Evolutionary conservation across 108 stramenopile species (phyloP).

Genomic region (Aurantiochytrium sp.): DNA sequence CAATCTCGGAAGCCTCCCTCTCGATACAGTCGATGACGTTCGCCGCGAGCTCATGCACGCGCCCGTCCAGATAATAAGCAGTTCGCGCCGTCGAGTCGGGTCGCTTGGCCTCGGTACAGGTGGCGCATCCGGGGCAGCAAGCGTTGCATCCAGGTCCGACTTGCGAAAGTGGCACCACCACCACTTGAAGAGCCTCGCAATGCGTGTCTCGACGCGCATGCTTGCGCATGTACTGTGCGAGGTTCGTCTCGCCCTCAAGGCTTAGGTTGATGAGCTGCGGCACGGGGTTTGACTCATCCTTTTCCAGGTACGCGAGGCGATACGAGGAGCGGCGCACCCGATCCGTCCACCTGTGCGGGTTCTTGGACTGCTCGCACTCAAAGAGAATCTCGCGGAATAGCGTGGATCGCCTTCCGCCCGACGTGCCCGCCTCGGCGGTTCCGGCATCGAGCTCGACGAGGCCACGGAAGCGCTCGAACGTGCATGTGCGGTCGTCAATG

Average conservation of each 20-base stretch:
- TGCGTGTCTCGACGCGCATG: not conserved
- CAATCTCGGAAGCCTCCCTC: not conserved
- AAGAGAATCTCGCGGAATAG: not conserved
- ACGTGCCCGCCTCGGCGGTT: not conserved
- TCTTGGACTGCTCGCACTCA: not conserved
- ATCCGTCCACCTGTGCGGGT: not conserved
- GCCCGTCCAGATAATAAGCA: not conserved
- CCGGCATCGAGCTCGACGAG: not conserved
- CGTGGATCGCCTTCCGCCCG: not conserved
- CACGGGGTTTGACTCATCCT: not conserved
- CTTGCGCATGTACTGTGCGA: not conserved
- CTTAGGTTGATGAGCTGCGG: not conserved
- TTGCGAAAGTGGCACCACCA: not conserved
- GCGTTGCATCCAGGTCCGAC: conserved; percentile 21
- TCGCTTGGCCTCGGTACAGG: not conserved
- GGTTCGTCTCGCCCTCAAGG: not conserved
- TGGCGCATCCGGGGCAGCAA: not conserved
- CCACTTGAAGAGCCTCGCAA: not conserved
- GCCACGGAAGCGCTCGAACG: not conserved
- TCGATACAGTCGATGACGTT: not conserved
- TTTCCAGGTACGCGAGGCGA: not conserved
- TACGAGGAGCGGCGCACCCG: not conserved
- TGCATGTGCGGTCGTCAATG: not conserved
- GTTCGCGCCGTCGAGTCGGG: not conserved
- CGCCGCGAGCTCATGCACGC: not conserved